phyloP scores from a whole-genome alignment of 148 eudicot species.

The Fagopyrum homotropicum region DNA sequence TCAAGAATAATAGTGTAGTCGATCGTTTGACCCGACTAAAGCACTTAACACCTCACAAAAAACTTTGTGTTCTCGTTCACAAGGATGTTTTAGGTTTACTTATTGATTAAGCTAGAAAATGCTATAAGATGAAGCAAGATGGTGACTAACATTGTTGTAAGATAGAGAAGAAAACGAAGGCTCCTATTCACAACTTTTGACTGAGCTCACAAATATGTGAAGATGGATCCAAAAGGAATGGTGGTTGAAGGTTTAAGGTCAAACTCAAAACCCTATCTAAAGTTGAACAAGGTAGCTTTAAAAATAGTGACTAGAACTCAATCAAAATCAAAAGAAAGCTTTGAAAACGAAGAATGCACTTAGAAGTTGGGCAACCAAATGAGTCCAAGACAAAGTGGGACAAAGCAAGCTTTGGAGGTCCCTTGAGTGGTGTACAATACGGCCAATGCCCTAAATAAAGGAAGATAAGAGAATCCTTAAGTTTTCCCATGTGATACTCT shows the following conservation, averaged over 20 bases:
- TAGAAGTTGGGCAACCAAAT: neutral
- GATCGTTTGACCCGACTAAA: no score
- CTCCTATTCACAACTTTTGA: neutral
- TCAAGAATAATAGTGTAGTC: no score
- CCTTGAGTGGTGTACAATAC: constrained; percentile 4
- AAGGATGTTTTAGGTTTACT: no score
- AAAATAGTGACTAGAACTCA: neutral
- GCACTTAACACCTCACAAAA: no score
- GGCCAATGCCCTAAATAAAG: neutral
- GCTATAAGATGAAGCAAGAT: neutral
- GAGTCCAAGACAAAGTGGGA: constrained; percentile 11
- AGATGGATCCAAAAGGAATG: constrained; percentile 2
- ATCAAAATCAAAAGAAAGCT: constrained; percentile 6
- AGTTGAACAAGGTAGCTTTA: neutral
- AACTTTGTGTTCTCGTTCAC: no score
- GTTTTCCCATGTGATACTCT: neutral
- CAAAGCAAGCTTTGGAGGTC: neutral
- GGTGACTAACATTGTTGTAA: neutral
- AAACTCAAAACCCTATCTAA: constrained; percentile 10
- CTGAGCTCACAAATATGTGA: neutral
- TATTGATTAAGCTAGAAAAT: no score
- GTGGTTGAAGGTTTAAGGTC: constrained; percentile 1
- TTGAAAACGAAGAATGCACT: neutral
- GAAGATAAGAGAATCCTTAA: neutral
- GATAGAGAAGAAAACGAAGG: neutral